Evolutionary conservation across 1,139 yeast species (phyloP).

Genomic region (Trichomonascaceae sp.): DNA sequence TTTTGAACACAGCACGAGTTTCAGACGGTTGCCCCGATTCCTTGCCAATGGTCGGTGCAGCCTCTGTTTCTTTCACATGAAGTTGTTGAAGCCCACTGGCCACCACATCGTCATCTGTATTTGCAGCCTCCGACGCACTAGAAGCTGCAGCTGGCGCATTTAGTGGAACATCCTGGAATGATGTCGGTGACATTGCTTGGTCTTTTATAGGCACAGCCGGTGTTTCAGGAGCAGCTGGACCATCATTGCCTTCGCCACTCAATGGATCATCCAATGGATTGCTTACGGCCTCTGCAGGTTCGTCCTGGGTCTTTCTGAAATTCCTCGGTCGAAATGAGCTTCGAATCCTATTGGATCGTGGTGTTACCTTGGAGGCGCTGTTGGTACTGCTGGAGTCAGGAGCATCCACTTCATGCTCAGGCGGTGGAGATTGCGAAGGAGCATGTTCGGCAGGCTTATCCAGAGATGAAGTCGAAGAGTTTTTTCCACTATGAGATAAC

Average conservation of each 20-base stretch:
- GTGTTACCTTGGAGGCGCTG: slow-evolving; percentile 4
- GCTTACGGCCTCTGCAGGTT: slow-evolving; percentile 12
- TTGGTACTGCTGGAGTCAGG: background rate
- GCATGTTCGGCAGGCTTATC: slow-evolving; percentile 8
- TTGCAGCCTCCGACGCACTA: background rate
- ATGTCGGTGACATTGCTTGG: slow-evolving; percentile 3
- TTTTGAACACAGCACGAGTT: slow-evolving; percentile 39
- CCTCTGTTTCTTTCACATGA: slow-evolving; percentile 1
- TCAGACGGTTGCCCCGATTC: background rate
- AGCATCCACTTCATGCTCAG: slow-evolving; percentile 5
- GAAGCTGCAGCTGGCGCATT: slow-evolving; percentile 4
- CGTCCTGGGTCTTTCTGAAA: slow-evolving; percentile 8
- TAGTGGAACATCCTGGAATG: slow-evolving; percentile 17
- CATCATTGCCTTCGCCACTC: slow-evolving; percentile 13
- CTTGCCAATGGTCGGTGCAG: slow-evolving; percentile 1
- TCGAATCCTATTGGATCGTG: slow-evolving; percentile 4
- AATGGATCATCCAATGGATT: slow-evolving; percentile 14
- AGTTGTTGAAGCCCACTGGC: slow-evolving; percentile 6
- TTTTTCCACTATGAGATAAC: slow-evolving; percentile 16
- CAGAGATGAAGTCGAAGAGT: slow-evolving; percentile 21
- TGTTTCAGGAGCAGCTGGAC: slow-evolving; percentile 2
- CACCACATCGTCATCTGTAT: slow-evolving; percentile 3
- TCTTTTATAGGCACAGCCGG: background rate
- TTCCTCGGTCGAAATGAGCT: slow-evolving; percentile 3
- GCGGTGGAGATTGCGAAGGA: slow-evolving; percentile 3